Evolutionary conservation across 2,329 filamentous ascomycete genomes (phyloP).

Genomic region (Diplodia sapinea): DNA sequence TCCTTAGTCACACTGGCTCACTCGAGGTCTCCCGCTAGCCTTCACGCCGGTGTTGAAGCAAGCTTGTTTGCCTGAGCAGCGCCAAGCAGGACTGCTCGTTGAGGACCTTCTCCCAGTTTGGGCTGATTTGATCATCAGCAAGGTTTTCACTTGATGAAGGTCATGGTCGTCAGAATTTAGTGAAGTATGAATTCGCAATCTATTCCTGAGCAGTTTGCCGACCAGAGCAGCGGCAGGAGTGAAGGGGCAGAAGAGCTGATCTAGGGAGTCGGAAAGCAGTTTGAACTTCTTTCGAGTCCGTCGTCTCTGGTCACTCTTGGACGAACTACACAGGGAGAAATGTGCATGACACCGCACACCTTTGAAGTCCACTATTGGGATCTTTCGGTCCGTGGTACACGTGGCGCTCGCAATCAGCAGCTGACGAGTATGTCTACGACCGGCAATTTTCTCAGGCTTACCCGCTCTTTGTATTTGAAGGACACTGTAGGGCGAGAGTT

Average conservation of each 20-base stretch:
- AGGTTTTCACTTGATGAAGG: not conserved
- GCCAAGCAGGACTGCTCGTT: not conserved
- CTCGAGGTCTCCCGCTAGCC: too few species aligned
- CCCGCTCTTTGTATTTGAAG: not conserved
- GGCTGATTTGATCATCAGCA: not conserved
- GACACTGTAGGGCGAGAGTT: not conserved
- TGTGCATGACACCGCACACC: not conserved
- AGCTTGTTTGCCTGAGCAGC: not conserved
- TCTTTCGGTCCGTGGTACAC: not conserved
- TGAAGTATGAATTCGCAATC: not conserved
- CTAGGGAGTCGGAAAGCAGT: too few species aligned
- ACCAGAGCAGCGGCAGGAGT: too few species aligned
- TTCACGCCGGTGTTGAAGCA: too few species aligned
- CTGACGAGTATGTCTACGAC: not conserved
- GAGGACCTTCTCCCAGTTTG: not conserved
- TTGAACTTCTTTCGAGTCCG: too few species aligned
- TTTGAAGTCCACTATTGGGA: not conserved
- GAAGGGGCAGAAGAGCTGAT: too few species aligned
- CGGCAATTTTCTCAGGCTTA: not conserved
- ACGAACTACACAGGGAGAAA: not conserved
- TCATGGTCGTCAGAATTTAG: not conserved
- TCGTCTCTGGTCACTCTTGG: too few species aligned
- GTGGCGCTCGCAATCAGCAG: not conserved
- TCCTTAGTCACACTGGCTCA: too few species aligned
- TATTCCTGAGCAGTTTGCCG: not conserved